These are phyloP conservation scores for Solanum rostratum DNA, from an alignment of 257 asterid genomes.

Conservation along the genomic window DNA sequence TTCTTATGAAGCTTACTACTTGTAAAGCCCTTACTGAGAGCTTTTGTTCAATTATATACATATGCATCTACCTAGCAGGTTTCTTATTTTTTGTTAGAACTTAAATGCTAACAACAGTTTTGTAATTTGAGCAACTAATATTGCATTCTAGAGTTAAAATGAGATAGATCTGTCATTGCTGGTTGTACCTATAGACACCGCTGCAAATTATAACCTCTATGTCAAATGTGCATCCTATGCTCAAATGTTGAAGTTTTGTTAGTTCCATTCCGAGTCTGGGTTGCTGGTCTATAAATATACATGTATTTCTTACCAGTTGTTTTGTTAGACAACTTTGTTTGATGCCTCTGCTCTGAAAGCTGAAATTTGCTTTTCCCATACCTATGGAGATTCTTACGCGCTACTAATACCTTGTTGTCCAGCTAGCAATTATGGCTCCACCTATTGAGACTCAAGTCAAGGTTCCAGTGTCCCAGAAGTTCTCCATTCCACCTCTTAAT, in stretches of 20 bases:
- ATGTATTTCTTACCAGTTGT: not conserved
- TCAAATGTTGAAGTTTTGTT: not conserved
- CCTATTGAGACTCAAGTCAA: constrained; percentile 33
- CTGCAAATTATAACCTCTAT: not conserved
- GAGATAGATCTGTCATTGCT: not conserved
- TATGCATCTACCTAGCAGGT: not conserved
- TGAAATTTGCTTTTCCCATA: not conserved
- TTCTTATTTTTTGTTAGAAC: too few species aligned
- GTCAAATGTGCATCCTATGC: not conserved
- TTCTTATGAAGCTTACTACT: not conserved
- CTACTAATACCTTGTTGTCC: constrained; percentile 3
- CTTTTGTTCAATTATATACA: not conserved
- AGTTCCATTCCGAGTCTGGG: not conserved
- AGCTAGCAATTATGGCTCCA: constrained; percentile 47
- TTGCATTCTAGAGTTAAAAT: not conserved
- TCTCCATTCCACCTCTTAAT: constrained; percentile 56
- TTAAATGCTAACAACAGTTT: too few species aligned
- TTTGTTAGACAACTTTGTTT: not conserved
- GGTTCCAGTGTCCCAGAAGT: constrained; percentile 13
- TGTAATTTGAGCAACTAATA: not conserved
- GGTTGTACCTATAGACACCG: not conserved
- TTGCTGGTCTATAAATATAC: not conserved
- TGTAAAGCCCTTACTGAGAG: not conserved
- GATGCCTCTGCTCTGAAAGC: not conserved
- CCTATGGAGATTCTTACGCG: not conserved